Evolutionary conservation across 495 filamentous ascomycete genomes (phyloP).

Genomic region (Xylaria sp.): DNA sequence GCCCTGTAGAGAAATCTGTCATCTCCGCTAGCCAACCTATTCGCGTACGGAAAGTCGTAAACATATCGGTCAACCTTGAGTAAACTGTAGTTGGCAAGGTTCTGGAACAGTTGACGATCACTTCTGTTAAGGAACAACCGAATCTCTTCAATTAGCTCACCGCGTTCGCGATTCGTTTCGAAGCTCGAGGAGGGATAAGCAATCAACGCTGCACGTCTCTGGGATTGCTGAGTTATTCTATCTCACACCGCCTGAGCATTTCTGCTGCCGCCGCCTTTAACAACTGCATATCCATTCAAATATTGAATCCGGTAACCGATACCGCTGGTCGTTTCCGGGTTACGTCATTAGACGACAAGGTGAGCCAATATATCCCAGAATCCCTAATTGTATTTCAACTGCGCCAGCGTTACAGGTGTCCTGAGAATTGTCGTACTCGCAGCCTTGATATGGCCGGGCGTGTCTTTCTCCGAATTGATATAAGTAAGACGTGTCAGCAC

Average conservation of each 20-base stretch:
- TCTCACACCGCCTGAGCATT: background rate
- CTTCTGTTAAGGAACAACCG: background rate
- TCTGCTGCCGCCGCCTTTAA: background rate
- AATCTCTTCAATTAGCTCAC: background rate
- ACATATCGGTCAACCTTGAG: background rate
- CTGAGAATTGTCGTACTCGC: background rate
- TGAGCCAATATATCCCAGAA: too few species aligned
- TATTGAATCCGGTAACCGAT: background rate
- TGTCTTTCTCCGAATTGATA: background rate
- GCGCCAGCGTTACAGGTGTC: background rate
- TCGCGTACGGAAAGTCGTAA: conserved; percentile 42
- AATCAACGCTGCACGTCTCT: background rate
- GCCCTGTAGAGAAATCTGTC: background rate
- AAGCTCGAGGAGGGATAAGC: background rate
- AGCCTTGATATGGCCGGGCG: background rate
- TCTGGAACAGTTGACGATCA: conserved; percentile 34
- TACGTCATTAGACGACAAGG: too few species aligned
- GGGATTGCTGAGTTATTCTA: background rate
- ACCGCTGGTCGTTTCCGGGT: background rate
- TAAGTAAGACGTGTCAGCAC: background rate
- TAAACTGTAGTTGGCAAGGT: background rate
- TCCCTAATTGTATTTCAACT: background rate
- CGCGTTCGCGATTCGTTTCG: background rate
- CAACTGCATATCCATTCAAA: background rate
- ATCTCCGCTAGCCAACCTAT: conserved; percentile 14